phyloP scores from a whole-genome alignment of 225 moss, liverwort and hornwort genomes.

The Neckera pumila region DNA sequence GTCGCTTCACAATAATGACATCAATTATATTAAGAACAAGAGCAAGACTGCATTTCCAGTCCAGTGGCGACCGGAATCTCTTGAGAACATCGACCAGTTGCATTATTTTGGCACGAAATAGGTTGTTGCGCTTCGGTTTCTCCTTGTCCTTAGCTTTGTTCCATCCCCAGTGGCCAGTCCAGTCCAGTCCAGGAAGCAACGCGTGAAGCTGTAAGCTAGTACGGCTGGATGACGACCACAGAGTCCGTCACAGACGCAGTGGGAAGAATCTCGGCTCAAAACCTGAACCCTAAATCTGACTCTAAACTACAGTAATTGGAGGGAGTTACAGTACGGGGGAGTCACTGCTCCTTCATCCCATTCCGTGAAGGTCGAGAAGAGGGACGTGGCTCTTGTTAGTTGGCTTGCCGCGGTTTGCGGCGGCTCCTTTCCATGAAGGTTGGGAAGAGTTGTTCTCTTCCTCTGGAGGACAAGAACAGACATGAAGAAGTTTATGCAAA shows the following conservation, averaged over 20 bases:
- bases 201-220: not conserved
- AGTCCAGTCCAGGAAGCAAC: not conserved
- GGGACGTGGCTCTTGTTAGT: too few relatives aligned
- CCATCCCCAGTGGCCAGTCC: too few relatives aligned
- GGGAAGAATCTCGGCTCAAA: not conserved
- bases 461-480: too few relatives aligned
- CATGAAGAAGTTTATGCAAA: too few relatives aligned
- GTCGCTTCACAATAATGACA: not conserved
- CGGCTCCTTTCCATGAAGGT: too few relatives aligned
- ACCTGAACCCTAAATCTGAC: not conserved
- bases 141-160: not conserved
- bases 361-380: too few relatives aligned
- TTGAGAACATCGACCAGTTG: not conserved
- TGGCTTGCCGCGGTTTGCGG: too few relatives aligned
- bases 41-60: not conserved
- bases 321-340: too few relatives aligned
- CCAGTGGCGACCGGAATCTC: not conserved
- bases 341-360: too few relatives aligned
- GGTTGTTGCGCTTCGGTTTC: not conserved
- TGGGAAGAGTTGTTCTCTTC: too few relatives aligned
- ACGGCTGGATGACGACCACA: not conserved
- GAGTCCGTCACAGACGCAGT: not conserved
- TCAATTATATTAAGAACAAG: too few relatives aligned
- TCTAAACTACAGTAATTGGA: too few relatives aligned
- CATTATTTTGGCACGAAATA: not conserved